Evolutionary conservation across 371 early-diverging fungal species (phyloP).

Genomic region (Phascolomyces articulosus): DNA sequence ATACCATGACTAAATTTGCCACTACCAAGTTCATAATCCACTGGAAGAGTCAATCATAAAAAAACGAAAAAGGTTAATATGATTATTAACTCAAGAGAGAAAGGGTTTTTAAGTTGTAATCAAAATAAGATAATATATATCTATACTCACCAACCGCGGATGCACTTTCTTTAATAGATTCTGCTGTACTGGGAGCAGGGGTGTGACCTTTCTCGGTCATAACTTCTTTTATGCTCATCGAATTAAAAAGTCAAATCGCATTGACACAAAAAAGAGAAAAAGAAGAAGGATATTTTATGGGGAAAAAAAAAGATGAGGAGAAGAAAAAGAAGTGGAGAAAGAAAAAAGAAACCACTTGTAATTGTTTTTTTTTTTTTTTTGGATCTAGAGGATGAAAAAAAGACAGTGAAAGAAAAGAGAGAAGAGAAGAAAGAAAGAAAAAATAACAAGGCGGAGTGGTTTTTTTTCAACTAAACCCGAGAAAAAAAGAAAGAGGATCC

Average conservation of each 20-base stretch:
- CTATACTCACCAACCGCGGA: neutral
- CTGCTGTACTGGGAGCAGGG: neutral
- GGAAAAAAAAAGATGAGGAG: neutral
- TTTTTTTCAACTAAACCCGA: neutral
- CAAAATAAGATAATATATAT: neutral
- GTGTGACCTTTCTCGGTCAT: slow-evolving; percentile 1
- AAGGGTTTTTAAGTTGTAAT: neutral
- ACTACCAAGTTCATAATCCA: slow-evolving; percentile 5
- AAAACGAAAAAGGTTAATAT: neutral
- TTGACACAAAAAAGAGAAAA: neutral
- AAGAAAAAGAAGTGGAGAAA: neutral
- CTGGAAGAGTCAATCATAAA: neutral
- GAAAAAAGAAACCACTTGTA: too few relatives aligned
- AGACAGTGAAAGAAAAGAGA: neutral
- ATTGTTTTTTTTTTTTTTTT: too few relatives aligned
- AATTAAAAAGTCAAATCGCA: neutral
- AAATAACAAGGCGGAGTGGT: neutral
- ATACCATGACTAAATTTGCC: slow-evolving; percentile 32
- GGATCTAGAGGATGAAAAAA: too few relatives aligned
- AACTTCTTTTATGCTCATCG: neutral
- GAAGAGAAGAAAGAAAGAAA: neutral
- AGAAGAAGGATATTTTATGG: neutral
- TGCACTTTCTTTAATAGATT: neutral
- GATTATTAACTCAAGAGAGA: neutral
- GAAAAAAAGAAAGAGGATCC: too few relatives aligned